Evolutionary conservation across 352 stramenopile species (phyloP), one percentile per base, ranked within the genome.

Genomic region (Globisporangium abappressorium): DNA sequence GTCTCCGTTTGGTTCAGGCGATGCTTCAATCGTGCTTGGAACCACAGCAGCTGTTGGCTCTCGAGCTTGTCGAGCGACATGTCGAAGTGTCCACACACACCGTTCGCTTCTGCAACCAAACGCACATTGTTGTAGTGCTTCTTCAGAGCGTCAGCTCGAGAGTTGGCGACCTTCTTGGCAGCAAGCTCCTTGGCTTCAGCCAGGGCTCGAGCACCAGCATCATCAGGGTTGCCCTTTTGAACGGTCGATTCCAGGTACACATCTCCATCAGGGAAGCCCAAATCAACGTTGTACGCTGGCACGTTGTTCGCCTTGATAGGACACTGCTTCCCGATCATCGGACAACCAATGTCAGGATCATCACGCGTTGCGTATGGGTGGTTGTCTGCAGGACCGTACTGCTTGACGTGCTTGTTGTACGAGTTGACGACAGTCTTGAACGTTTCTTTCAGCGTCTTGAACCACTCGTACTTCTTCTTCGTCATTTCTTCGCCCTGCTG

Each of bases 381-480:
- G 47, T 94, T 95, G 68, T 92, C 90, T 2, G 80, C 82, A 22
- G 90, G 91, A 63, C 92, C 92, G 69, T 97, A 98, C 71, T 98
- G 87, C 43, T 82, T 79, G 24, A 98, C 90, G 76, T 97, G 92
- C 24, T 86, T 81, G 71, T 97, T 90, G 71, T 96, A 98, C 26
- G 90, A 90, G 36, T 94, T 93, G 43, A 97, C 80, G 62, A 96
- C 91, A 3, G 87, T 93, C 76, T 98, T 98, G 78, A 97, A 97
- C 30, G 93, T 97, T 57, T 96, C 81, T 65, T 95, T 97, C 26
- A 98, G 82, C 41, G 89, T 90, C 72, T 97, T 95, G 72, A 95
- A 98, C 89, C 90, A 98, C 64, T 92, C 85, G 66, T 85, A 97
- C 68, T 97, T 97, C 47, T 93, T 84, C 72, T 96, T 95, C 18